Percentiles rank a stretch among this genome's conserved stretches.
Evolutionary conservation across 176 grass and related monocot species (phyloP).

Genomic region (Aegilops bicornis): DNA sequence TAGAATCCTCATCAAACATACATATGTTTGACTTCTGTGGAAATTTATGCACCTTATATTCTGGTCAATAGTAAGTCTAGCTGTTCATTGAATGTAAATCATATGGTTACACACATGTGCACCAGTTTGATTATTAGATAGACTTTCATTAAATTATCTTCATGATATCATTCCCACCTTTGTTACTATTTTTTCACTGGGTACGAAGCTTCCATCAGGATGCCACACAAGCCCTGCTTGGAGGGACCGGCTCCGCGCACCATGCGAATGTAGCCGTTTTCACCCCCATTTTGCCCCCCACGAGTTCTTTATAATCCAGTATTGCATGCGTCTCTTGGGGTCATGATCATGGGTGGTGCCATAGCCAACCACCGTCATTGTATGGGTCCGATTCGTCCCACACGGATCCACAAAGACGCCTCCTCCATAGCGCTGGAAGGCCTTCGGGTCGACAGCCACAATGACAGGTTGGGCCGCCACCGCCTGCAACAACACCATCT

Average conservation of each 20-base stretch:
- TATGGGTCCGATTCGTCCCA: not conserved
- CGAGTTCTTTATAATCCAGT: constrained; percentile 69
- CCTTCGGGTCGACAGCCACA: not conserved
- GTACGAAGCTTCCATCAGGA: constrained; percentile 13
- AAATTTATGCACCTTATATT: no score
- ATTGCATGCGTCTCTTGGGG: not conserved
- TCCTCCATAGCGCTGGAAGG: not conserved
- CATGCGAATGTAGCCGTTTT: constrained; percentile 55
- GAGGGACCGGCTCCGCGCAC: not conserved
- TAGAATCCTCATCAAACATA: no score
- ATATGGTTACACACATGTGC: no score
- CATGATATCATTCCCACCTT: no score
- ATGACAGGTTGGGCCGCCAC: not conserved
- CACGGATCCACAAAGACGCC: constrained; percentile 39
- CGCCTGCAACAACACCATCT: not conserved
- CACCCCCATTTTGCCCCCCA: constrained; percentile 58
- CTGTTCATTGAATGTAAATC: no score
- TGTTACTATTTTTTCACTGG: not conserved
- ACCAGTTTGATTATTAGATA: no score
- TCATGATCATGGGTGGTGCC: not conserved
- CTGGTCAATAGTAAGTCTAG: no score
- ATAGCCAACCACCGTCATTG: constrained; percentile 20
- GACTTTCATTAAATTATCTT: no score
- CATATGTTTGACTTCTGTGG: no score
- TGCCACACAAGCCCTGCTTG: constrained; percentile 26